Evolutionary conservation across 176 grass and related monocot species (phyloP).

Genomic region (Lolium rigidum): DNA sequence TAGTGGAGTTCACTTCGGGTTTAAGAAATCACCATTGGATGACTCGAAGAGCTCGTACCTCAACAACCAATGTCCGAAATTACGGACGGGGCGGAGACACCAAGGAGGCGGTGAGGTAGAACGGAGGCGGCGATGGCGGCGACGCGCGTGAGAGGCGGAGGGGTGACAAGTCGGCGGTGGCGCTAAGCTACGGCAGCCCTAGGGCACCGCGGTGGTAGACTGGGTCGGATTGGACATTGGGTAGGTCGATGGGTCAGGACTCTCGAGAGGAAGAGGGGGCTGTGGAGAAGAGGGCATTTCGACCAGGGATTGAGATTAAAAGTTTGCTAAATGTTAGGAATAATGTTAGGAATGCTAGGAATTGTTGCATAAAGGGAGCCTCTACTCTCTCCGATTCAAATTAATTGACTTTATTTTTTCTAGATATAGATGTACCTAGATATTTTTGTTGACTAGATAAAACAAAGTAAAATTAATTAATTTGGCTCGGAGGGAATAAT

Average conservation of each 20-base stretch:
- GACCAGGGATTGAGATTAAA: not conserved
- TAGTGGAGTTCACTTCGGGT: not conserved
- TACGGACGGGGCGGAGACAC: not conserved
- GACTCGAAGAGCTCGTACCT: not conserved
- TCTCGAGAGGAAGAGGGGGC: not conserved
- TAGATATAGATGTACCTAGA: too few relatives aligned
- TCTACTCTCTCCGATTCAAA: too few relatives aligned
- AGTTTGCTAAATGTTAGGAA: too few relatives aligned
- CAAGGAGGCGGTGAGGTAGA: not conserved
- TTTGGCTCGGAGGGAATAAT: too few relatives aligned
- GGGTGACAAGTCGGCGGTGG: not conserved
- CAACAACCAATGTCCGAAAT: not conserved
- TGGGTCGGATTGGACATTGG: not conserved
- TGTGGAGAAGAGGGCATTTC: not conserved
- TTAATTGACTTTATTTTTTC: too few relatives aligned
- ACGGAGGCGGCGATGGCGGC: not conserved
- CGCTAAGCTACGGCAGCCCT: constrained; percentile 5
- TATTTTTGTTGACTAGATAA: too few relatives aligned
- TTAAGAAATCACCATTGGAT: not conserved
- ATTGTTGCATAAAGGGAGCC: too few relatives aligned
- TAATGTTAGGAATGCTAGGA: too few relatives aligned
- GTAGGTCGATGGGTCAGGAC: not conserved
- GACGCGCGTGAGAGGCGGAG: not conserved
- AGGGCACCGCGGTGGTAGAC: not conserved
- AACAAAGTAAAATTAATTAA: too few relatives aligned